Evolutionary conservation across 192 early-diverging fungal species (phyloP).

Genomic region (Globomyces pollinis-pini): DNA sequence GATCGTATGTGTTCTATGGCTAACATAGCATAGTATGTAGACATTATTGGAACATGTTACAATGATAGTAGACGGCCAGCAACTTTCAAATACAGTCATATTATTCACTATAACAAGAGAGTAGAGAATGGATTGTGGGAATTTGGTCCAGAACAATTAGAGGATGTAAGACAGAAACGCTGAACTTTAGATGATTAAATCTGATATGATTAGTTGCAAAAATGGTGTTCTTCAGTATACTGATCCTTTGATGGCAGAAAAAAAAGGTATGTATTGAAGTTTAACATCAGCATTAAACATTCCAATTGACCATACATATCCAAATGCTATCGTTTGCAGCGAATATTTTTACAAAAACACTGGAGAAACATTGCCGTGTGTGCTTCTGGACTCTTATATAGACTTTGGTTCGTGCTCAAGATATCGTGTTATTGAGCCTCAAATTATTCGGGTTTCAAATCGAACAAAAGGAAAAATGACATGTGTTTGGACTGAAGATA

Average conservation of each 20-base stretch:
- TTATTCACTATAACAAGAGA: constrained; percentile 34
- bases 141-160: constrained; percentile 50
- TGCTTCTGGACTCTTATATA: constrained; percentile 38
- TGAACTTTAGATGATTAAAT: constrained; percentile 46
- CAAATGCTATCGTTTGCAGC: constrained; percentile 24
- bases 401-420: constrained; percentile 50
- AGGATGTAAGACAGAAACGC: too few species aligned
- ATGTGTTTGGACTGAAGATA: constrained; percentile 46
- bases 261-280: constrained; percentile 13
- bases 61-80: constrained; percentile 50
- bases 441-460: constrained; percentile 38
- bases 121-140: constrained; percentile 42
- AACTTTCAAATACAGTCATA: constrained; percentile 34
- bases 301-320: constrained; percentile 33
- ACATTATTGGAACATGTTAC: constrained; percentile 48
- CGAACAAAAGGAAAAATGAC: constrained; percentile 49
- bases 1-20: too few species aligned
- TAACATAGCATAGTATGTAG: too few species aligned
- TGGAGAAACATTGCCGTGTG: constrained; percentile 24
- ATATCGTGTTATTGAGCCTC: constrained; percentile 42
- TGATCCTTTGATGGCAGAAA: too few species aligned
- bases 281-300: background rate
- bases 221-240: constrained; percentile 26
- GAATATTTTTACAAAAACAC: constrained; percentile 48
- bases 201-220: constrained; percentile 20